A percentile compares a stretch with the other conserved stretches of the same genome.
phyloP scores from a whole-genome alignment of 2,329 filamentous ascomycete species.

The Neonectria punicea region DNA sequence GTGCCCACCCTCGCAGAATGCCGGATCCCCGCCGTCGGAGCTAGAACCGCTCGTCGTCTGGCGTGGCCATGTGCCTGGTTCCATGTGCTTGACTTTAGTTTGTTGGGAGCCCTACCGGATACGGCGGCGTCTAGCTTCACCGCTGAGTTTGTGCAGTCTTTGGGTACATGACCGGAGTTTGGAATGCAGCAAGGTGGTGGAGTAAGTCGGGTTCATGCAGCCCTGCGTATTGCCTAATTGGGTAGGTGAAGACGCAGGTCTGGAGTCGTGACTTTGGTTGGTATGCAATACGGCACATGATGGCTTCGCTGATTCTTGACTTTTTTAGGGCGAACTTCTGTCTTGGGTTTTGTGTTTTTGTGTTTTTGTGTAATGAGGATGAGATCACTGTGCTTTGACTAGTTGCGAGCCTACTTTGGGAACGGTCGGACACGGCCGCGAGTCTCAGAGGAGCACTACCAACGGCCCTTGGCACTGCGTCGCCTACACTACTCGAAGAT shows the following conservation, averaged over 20 bases:
- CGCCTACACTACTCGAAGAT: not conserved
- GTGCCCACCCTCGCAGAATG: not conserved
- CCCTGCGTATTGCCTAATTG: not conserved
- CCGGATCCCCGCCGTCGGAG: not conserved
- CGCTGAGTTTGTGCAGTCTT: not conserved
- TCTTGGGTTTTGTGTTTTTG: fast-evolving
- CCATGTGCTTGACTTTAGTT: not conserved
- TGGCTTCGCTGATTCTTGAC: not conserved
- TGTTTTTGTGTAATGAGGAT: not conserved
- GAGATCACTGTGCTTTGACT: not conserved
- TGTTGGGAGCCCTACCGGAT: not conserved
- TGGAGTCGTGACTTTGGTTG: not conserved
- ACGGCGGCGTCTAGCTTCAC: not conserved
- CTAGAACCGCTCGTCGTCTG: not conserved
- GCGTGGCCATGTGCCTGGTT: slow-evolving; percentile 7
- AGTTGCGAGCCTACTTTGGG: not conserved
- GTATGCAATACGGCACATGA: not conserved
- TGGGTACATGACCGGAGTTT: not conserved
- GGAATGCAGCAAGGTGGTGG: not conserved
- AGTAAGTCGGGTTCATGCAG: not conserved
- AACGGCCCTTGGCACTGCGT: too few species aligned
- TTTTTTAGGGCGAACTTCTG: not conserved
- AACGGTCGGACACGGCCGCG: too few species aligned
- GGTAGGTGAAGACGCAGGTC: not conserved
- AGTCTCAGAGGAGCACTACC: not conserved